Conservation (phyloP, 2,329 filamentous ascomycete genomes). For the Colletotrichum sp. region DNA sequence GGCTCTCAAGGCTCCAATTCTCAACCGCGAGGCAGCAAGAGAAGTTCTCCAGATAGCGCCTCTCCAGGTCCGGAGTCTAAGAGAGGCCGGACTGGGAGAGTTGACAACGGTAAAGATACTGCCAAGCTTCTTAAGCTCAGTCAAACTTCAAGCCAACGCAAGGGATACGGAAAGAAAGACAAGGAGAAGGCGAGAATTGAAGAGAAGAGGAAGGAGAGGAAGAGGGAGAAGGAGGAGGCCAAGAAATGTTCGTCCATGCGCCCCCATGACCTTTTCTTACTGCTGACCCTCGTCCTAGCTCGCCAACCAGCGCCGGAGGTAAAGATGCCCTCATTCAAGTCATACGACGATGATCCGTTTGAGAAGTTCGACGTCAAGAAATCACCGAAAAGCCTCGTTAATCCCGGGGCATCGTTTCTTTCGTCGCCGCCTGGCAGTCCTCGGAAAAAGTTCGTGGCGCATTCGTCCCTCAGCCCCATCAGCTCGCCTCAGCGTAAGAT, state of each 20-base stretch:
- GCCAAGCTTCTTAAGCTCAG: neutral
- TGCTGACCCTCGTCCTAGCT: neutral
- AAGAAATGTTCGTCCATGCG: neutral
- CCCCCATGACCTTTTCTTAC: neutral
- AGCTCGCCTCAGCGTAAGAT: neutral
- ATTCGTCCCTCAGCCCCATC: slow-evolving; percentile 12
- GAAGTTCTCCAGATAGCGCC: neutral
- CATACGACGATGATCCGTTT: slow-evolving; percentile 17
- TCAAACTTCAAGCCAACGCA: neutral
- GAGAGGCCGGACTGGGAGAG: neutral
- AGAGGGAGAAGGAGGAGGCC: neutral
- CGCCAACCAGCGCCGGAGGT: neutral
- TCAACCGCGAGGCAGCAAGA: neutral
- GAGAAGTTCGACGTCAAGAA: neutral
- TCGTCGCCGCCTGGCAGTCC: neutral
- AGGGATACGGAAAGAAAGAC: neutral
- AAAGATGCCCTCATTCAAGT: slow-evolving; percentile 5
- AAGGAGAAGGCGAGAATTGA: neutral
- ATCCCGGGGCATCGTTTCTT: neutral
- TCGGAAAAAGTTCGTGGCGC: neutral
- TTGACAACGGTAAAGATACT: neutral
- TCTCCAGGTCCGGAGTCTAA: neutral
- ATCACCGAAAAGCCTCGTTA: neutral
- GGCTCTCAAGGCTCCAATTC: neutral
- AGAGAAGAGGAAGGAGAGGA: neutral